These are phyloP conservation scores for Mucor mucedo DNA, from an alignment of 371 early-diverging fungal species.

Conservation along the genomic window DNA sequence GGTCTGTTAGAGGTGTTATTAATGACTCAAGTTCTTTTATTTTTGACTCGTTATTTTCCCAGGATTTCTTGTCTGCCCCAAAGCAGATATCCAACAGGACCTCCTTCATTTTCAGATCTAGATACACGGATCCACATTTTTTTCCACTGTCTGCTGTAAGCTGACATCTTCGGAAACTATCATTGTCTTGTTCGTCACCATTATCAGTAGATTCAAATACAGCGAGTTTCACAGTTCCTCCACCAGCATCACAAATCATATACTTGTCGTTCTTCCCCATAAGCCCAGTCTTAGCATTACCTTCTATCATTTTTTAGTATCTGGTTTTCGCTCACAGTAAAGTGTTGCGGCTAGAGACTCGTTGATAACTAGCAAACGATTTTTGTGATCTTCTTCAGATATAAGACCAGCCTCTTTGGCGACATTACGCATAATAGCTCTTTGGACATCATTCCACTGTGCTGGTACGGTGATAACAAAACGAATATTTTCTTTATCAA, in stretches of 20 bases:
- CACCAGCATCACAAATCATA: slow-evolving; percentile 25
- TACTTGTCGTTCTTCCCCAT: not conserved
- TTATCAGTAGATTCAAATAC: slow-evolving; percentile 7
- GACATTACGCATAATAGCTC: slow-evolving; percentile 46
- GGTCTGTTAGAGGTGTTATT: no score
- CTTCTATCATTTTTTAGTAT: no score
- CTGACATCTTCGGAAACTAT: slow-evolving; percentile 21
- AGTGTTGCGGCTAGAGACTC: slow-evolving; percentile 53
- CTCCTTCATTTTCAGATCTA: slow-evolving; percentile 19
- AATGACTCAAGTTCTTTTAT: no score
- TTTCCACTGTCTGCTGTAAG: slow-evolving; percentile 17
- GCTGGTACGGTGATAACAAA: slow-evolving; percentile 19
- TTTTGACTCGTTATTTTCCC: not conserved
- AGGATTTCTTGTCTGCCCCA: no score
- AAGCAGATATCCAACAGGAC: not conserved
- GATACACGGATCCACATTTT: slow-evolving; percentile 22
- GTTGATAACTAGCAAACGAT: slow-evolving; percentile 45
- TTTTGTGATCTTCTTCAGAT: slow-evolving; percentile 40
- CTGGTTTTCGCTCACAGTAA: slow-evolving; percentile 36
- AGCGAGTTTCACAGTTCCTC: slow-evolving; percentile 51
- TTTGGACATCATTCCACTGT: slow-evolving; percentile 51
- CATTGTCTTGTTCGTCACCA: not conserved
- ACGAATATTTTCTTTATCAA: slow-evolving; percentile 13
- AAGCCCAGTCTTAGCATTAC: no score
- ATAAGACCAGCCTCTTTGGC: slow-evolving; percentile 49